phyloP scores from a whole-genome alignment of 176 grass and related monocot species.

The Stipa capillata region DNA sequence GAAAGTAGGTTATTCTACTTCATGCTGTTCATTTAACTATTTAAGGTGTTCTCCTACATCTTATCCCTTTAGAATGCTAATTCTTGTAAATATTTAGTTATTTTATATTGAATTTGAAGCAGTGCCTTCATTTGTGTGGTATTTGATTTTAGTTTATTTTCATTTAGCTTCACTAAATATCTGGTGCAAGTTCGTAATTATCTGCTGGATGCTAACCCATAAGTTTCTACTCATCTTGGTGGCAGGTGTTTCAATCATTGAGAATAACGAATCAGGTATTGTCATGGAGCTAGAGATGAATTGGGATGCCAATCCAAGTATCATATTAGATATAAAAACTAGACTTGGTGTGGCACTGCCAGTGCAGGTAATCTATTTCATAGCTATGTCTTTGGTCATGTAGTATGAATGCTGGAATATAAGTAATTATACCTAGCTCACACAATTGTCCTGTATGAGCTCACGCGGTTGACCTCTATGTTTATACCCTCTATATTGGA shows the following conservation, averaged over 20 bases:
- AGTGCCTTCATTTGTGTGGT: background rate
- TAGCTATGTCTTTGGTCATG: background rate
- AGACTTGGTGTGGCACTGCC: slow-evolving; percentile 81
- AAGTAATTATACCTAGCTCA: background rate
- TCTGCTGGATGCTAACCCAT: background rate
- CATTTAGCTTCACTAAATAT: background rate
- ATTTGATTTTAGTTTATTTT: slow-evolving; percentile 9
- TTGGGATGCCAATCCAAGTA: slow-evolving; percentile 96
- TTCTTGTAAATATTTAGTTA: background rate
- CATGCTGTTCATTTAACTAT: background rate
- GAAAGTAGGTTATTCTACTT: background rate
- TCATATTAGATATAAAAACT: slow-evolving; percentile 91
- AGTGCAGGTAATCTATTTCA: slow-evolving; percentile 63
- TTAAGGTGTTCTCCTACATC: background rate
- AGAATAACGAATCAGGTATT: slow-evolving; percentile 72
- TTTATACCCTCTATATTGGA: background rate
- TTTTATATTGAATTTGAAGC: background rate
- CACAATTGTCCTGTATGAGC: too few species aligned
- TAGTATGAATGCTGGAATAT: background rate
- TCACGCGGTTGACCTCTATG: background rate
- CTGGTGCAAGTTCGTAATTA: background rate
- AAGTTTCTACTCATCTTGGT: slow-evolving; percentile 1
- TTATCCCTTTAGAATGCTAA: background rate
- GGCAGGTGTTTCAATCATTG: slow-evolving; percentile 86
- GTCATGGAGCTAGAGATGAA: slow-evolving; percentile 93